Base-by-base conservation (phyloP, 1,139 yeast genomes). In the Suhomyces choctaworum region DNA sequence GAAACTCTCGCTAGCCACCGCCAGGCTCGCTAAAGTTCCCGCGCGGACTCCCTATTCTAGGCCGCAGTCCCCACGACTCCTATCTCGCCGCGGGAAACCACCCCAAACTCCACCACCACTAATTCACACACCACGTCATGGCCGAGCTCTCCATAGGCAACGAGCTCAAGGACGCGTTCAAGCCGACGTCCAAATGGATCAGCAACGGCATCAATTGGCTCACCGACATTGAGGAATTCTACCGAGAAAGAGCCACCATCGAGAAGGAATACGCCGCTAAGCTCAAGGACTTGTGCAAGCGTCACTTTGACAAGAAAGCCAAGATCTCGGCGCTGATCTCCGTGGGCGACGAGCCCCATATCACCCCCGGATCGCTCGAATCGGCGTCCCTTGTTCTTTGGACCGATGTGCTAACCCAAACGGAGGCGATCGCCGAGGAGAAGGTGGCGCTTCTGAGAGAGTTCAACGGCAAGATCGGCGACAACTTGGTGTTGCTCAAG, bases 341-440 rank as follows among this genome's bases (percentile, higher is more conserved):
- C 24, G 98, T 94, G 6, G 99, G 99, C 17, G 96, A 88, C 45
- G 76, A 78, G 17, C 98, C 99, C 0, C 77, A 80, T 29, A 76
- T 87, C 36, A 92, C 99, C 0, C 97, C 98, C 0, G 98, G 99
- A 0, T 89, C 97, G 0, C 66, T 92, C 34, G 98, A 94, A 54
- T 77, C 87, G 45, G 96, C 97, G 0, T 75, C 88, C n/a, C 64
- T 90, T 46, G 96, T 88, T n/a, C 78, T 95, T 4, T 92, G 98
- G 98, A 86, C 80, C 31, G 95, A 88, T 47, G 78, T 92, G 10
- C 70, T 92, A 42, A 76, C 87, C 5, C 95, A 88, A 54, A 87
- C 97, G 0, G 97, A 90, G 56, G 69, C 74, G 19, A 76, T 87
- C 29, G 84, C 96, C 19, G 77, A 73, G 35, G 95, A 87, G 51